Percentiles rank a stretch among this genome's conserved stretches.
Conservation (phyloP, 1,284 basidiomycete species). For the Pseudozyma hubeiensis region DNA sequence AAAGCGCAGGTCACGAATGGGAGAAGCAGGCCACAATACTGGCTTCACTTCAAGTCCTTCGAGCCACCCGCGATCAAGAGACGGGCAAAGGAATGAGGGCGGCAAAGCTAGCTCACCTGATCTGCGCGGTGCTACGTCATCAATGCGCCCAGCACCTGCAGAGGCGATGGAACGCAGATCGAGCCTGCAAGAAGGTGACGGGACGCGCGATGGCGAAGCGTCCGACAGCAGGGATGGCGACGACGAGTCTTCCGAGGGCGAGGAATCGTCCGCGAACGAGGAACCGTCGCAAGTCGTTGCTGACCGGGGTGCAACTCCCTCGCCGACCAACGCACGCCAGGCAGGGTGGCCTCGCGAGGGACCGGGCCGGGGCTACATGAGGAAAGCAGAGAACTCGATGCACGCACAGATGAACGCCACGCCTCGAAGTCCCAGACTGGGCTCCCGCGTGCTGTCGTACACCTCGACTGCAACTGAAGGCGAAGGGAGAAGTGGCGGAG, state of each 20-base stretch:
- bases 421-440: conserved; percentile 45
- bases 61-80: not conserved
- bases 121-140: not conserved
- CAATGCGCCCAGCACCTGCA: not conserved
- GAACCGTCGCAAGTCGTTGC: conserved; percentile 8
- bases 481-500: conserved; percentile 23
- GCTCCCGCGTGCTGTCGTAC: conserved; percentile 30
- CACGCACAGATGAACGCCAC: conserved; percentile 38
- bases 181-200: conserved; percentile 19
- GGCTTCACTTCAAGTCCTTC: conserved; percentile 3
- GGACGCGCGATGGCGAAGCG: conserved; percentile 30
- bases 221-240: conserved; percentile 59
- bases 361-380: conserved; percentile 37
- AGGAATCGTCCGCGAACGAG: conserved; percentile 33
- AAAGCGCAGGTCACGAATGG: conserved; percentile 9
- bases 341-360: conserved; percentile 26
- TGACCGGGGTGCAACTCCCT: conserved; percentile 8
- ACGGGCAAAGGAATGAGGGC: not conserved
- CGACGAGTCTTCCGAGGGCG: conserved; percentile 53
- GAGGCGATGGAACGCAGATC: conserved; percentile 2
- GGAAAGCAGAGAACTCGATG: conserved; percentile 41
- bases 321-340: conserved; percentile 18
- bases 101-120: not conserved
- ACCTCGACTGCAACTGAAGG: conserved; percentile 33
- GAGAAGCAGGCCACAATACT: not conserved